Evolutionary conservation across 768 basidiomycete genomes (phyloP).

Genomic region (Termitomyces sp.): DNA sequence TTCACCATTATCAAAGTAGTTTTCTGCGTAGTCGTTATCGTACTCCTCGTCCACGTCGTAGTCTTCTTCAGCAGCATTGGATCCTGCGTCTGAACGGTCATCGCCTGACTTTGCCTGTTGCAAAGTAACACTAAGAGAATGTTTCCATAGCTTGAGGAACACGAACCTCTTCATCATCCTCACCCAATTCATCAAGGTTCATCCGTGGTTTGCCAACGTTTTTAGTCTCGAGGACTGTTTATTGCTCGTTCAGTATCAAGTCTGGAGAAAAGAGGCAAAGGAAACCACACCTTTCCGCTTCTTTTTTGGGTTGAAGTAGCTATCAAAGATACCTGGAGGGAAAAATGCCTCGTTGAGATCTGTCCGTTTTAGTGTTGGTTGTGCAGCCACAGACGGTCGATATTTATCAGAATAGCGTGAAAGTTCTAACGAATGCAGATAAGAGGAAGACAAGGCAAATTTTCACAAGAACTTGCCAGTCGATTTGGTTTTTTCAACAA

Average conservation of each 20-base stretch:
- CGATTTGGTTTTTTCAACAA: constrained; percentile 68
- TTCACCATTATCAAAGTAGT: constrained; percentile 91
- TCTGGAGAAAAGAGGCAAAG: neutral
- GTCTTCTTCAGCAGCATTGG: constrained; percentile 63
- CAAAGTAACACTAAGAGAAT: neutral
- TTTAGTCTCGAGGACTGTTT: constrained; percentile 21
- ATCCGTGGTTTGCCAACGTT: constrained; percentile 37
- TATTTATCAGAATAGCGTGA: constrained; percentile 86
- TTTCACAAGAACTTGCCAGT: constrained; percentile 31
- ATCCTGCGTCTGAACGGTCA: constrained; percentile 64
- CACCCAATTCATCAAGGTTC: constrained; percentile 66
- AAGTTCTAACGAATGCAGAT: constrained; percentile 43
- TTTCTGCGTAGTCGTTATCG: constrained; percentile 87
- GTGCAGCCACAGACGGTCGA: constrained; percentile 52
- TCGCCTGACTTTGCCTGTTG: constrained; percentile 66
- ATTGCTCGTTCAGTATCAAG: neutral
- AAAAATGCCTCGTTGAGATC: constrained; percentile 77
- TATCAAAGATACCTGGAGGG: constrained; percentile 70
- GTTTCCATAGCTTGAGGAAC: neutral
- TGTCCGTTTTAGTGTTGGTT: constrained; percentile 65
- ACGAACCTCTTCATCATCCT: constrained; percentile 59
- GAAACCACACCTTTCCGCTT: constrained; percentile 46
- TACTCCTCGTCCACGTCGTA: constrained; percentile 90
- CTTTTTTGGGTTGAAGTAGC: constrained; percentile 74
- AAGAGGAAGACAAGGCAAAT: constrained; percentile 14